Evolutionary conservation across 148 eudicot genomes (phyloP), one percentile per base, ranked within the genome.

Genomic region (Rhododendron kiyosumense): DNA sequence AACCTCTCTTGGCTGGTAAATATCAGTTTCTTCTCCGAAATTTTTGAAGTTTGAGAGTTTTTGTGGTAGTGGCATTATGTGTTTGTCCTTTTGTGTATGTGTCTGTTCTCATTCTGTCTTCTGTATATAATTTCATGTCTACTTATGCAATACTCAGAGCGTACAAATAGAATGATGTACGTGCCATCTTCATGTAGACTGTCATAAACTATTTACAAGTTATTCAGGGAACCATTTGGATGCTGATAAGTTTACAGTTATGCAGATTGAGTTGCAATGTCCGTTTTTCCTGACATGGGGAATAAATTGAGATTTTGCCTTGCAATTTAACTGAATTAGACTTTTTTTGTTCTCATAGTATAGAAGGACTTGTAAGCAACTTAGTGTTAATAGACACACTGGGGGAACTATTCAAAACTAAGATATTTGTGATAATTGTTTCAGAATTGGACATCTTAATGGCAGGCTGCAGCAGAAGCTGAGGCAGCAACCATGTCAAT

Each of bases 1-100:
- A 96, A 96, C 87, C 98, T 96, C 30, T 96, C 99, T 84, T 96
- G 99, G 99, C 99, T 95, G 96, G 99, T 96, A 93, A 89, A 71
- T 81, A 49, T 69, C 71, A 8, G 3, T 34, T 63, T 82, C 75
- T 79, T 79, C 83, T 14, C 7, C 30, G n/a, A 34, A 46, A 45
- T 82, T 3, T 30, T 14, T 32, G 15, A 83, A 38, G 18, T 67
- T 7, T 80, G 3, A 11, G 7, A 78, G 20, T 1, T 24, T 83
- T 65, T 63, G 26, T 54, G 69, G 46, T 81, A 18, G 69, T 5
- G 22, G 5, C 45, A 82, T 57, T 36, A 57, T 41, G 18, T 13
- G 48, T 5, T 5, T 59, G 49, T 17, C 20, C 61, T 57, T 69
- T 24, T 9, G 26, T 30, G n/a, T 34, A 34, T 59, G 1, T n/a